phyloP scores from a whole-genome alignment of 2,329 filamentous ascomycete species.

The Penicillium olsonii region DNA sequence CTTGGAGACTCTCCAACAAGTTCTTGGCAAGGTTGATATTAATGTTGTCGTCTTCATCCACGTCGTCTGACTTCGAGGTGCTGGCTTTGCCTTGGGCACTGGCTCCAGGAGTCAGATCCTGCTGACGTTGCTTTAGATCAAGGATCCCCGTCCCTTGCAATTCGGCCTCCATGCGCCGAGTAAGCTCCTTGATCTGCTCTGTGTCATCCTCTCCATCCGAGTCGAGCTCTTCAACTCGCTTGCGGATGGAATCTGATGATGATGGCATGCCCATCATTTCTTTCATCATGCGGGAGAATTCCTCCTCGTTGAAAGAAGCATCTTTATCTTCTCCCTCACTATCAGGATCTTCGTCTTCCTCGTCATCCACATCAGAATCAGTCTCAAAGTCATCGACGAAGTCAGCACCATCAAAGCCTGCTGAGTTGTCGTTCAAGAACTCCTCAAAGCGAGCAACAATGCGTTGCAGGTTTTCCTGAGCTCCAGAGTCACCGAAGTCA shows the following conservation, averaged over 20 bases:
- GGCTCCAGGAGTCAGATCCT: slow-evolving; percentile 19
- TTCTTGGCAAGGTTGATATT: slow-evolving; percentile 90
- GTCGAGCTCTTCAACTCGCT: slow-evolving; percentile 51
- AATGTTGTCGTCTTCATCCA: slow-evolving; percentile 64
- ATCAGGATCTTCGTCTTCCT: slow-evolving; percentile 56
- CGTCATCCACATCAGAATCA: slow-evolving; percentile 58
- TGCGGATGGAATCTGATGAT: slow-evolving; percentile 31
- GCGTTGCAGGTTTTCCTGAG: slow-evolving; percentile 68
- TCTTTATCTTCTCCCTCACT: slow-evolving; percentile 72
- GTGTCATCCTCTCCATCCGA: slow-evolving; percentile 60
- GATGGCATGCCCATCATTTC: slow-evolving; percentile 79
- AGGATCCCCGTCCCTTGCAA: slow-evolving; percentile 49
- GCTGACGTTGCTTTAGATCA: slow-evolving; percentile 35
- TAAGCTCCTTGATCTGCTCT: slow-evolving; percentile 52
- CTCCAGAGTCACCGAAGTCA: slow-evolving; percentile 48
- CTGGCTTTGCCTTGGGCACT: slow-evolving; percentile 32
- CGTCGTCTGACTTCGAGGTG: slow-evolving; percentile 13
- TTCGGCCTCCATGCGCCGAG: slow-evolving; percentile 50
- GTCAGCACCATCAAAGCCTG: slow-evolving; percentile 76
- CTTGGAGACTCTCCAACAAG: slow-evolving; percentile 87
- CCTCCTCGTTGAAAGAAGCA: slow-evolving; percentile 78
- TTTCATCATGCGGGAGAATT: slow-evolving; percentile 84
- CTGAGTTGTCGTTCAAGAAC: slow-evolving; percentile 83
- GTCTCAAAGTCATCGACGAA: slow-evolving; percentile 68
- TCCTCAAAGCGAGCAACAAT: slow-evolving; percentile 93